Conservation (phyloP, 75 land plant species). For the Cupressus sempervirens region DNA sequence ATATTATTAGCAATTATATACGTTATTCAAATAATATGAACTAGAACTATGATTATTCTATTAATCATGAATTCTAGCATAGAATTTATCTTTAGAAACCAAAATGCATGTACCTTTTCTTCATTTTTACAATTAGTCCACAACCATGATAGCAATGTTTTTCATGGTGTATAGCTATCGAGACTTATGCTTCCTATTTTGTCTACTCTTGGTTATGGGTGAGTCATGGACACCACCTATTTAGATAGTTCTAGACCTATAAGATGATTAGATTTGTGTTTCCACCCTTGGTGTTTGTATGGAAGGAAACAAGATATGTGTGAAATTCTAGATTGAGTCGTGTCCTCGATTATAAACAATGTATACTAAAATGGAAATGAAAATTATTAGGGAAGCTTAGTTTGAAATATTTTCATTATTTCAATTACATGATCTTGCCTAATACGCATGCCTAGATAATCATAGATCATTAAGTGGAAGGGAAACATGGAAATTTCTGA, state of each 20-base stretch:
- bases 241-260: not conserved
- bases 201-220: not conserved
- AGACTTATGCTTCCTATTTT: too few species aligned
- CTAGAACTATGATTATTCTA: not conserved
- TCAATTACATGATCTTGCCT: not conserved
- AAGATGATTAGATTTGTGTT: not conserved
- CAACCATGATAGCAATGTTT: not conserved
- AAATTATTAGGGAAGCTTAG: not conserved
- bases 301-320: not conserved
- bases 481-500: too few species aligned
- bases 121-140: not conserved
- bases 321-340: not conserved
- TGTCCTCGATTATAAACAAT: not conserved
- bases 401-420: not conserved
- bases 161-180: too few species aligned
- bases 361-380: not conserved
- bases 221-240: not conserved
- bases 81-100: not conserved
- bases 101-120: not conserved
- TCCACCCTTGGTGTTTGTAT: not conserved
- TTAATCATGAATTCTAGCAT: too few species aligned
- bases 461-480: too few species aligned
- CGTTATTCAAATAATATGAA: not conserved
- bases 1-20: not conserved
- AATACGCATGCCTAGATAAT: not conserved